Evolutionary conservation across 2,329 filamentous ascomycete genomes (phyloP).

Genomic region (Lecanicillium sp.): DNA sequence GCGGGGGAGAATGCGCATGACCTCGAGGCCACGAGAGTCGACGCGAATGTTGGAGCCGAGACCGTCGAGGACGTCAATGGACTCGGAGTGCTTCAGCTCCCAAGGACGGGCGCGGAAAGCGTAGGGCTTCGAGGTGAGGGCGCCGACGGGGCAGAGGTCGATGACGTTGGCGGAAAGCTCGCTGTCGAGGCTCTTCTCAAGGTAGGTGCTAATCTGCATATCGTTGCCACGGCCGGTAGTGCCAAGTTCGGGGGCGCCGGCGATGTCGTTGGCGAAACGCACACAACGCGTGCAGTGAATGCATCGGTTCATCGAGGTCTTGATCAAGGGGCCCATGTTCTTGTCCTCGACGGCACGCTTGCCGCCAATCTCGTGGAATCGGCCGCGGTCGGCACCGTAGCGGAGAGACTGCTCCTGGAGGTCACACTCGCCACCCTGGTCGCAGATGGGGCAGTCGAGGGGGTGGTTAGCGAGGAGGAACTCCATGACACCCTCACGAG

Average conservation of each 20-base stretch:
- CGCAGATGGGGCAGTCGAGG: conserved; percentile 93
- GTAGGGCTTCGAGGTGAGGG: conserved; percentile 93
- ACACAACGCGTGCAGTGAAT: conserved; percentile 98
- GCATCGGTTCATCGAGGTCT: conserved; percentile 99
- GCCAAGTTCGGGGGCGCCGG: conserved; percentile 90
- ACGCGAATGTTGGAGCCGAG: conserved; percentile 92
- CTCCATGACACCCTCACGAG: conserved; percentile 97
- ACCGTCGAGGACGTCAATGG: conserved; percentile 88
- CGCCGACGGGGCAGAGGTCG: conserved; percentile 95
- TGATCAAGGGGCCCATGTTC: conserved; percentile 96
- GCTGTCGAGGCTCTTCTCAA: conserved; percentile 88
- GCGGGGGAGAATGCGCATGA: conserved; percentile 89
- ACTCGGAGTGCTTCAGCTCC: conserved; percentile 95
- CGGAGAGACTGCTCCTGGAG: conserved; percentile 99
- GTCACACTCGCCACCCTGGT: conserved; percentile 98
- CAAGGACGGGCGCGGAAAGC: conserved; percentile 94
- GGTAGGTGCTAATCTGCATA: conserved; percentile 95
- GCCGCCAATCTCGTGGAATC: conserved; percentile 91
- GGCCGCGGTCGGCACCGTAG: conserved; percentile 90
- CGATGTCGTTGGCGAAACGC: conserved; percentile 95
- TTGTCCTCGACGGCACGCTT: conserved; percentile 99
- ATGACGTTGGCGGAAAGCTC: conserved; percentile 97
- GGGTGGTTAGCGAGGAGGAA: conserved; percentile 95
- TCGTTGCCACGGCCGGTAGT: conserved; percentile 94
- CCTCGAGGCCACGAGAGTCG: conserved; percentile 87